A percentile compares a stretch with the other conserved stretches of the same genome.
Evolutionary conservation across 345 rosid genomes (phyloP).

Genomic region (Pistacia vera): DNA sequence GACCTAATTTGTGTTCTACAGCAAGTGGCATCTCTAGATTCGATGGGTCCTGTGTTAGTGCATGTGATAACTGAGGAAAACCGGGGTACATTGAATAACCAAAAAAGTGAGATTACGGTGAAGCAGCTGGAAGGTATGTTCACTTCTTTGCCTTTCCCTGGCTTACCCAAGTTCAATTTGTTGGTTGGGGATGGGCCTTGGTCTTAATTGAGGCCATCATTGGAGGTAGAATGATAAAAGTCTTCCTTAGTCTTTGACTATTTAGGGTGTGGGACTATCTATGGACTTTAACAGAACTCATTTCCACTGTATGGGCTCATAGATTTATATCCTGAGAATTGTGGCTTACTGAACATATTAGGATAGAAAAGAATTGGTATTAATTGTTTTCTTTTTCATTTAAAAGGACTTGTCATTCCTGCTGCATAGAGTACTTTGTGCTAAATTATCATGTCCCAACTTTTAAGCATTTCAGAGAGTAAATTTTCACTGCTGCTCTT

Average conservation of each 20-base stretch:
- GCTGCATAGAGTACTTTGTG: neutral
- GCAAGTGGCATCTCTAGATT: slow-evolving; percentile 76
- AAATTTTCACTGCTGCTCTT: slow-evolving; percentile 2
- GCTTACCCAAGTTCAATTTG: neutral
- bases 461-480: neutral
- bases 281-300: neutral
- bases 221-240: too few species aligned
- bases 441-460: slow-evolving; percentile 10
- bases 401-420: slow-evolving; percentile 7
- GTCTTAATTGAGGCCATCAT: neutral
- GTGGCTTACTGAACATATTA: slow-evolving; percentile 6
- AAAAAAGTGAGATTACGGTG: slow-evolving; percentile 28
- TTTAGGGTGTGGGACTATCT: neutral
- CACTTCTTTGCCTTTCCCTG: slow-evolving; percentile 7
- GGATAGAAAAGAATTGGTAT: slow-evolving; percentile 4
- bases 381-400: neutral
- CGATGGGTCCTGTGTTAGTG: slow-evolving; percentile 92
- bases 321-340: neutral
- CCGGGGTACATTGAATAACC: slow-evolving; percentile 31
- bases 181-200: neutral
- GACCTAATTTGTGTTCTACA: slow-evolving; percentile 79
- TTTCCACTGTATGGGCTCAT: neutral
- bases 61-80: slow-evolving; percentile 88
- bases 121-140: slow-evolving; percentile 44
- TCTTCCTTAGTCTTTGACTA: too few species aligned